These are phyloP conservation scores for Solidago caesia DNA, from an alignment of 129 eudicot species.

Conservation along the genomic window DNA sequence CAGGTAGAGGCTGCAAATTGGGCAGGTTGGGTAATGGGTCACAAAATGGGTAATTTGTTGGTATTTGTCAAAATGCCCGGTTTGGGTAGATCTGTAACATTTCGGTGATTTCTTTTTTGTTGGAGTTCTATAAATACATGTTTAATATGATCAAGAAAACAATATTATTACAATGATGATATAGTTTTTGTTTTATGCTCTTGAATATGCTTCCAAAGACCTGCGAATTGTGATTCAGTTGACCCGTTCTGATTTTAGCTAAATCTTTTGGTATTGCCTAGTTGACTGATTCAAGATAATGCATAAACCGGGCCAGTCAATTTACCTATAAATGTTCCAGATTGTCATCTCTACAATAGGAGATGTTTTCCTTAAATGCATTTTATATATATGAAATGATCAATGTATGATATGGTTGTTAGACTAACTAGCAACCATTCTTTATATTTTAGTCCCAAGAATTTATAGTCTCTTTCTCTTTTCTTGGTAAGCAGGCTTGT, in stretches of 20 bases:
- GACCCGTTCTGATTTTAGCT: background rate
- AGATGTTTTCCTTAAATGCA: background rate
- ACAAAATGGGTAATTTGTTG: background rate
- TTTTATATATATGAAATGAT: background rate
- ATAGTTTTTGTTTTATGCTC: background rate
- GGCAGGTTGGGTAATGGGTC: background rate
- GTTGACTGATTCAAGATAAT: background rate
- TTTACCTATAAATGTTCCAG: background rate
- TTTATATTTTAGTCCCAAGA: background rate
- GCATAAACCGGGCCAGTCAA: background rate
- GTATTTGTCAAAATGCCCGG: no score
- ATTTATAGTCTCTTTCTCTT: background rate
- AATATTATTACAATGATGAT: background rate
- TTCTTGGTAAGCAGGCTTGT: conserved; percentile 25
- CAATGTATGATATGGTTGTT: conserved; percentile 4
- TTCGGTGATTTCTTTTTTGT: background rate
- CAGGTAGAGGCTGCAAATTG: background rate
- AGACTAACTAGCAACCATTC: background rate
- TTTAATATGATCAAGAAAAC: background rate
- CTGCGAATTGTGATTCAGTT: background rate
- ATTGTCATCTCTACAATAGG: background rate
- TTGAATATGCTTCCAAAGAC: background rate
- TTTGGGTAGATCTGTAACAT: no score
- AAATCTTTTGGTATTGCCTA: background rate
- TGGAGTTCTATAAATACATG: background rate